Conservation (phyloP, 1,284 basidiomycete species). For the Coniferiporia sulphurascens region DNA sequence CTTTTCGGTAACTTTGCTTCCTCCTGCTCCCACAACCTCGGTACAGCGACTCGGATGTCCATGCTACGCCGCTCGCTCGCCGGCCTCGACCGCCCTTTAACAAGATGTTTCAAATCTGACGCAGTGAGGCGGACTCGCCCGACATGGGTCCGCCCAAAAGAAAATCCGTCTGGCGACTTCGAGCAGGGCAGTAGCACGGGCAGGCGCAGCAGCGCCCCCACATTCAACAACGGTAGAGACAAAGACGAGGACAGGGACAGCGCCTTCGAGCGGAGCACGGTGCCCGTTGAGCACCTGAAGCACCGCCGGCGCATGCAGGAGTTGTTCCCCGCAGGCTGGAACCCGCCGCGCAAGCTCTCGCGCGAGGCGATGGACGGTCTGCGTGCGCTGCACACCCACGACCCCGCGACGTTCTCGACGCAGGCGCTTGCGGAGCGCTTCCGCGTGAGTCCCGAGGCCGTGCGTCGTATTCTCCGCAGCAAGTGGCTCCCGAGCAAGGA, state of each 20-base stretch:
- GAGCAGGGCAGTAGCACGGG: neutral
- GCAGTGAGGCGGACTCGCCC: neutral
- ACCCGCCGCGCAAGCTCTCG: slow-evolving; percentile 83
- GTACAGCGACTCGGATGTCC: neutral
- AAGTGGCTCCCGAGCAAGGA: slow-evolving; percentile 68
- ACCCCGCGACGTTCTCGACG: slow-evolving; percentile 68
- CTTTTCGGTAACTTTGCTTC: neutral
- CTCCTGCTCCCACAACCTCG: neutral
- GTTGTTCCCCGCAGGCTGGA: slow-evolving; percentile 76
- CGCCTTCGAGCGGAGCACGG: neutral
- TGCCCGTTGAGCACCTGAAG: slow-evolving; percentile 35
- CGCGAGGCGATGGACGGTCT: slow-evolving; percentile 87
- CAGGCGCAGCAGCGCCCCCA: neutral
- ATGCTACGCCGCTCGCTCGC: slow-evolving; percentile 1
- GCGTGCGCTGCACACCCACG: slow-evolving; percentile 63
- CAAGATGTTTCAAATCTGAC: neutral
- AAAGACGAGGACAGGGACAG: neutral
- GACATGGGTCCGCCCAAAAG: neutral
- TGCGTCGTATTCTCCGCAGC: slow-evolving; percentile 79
- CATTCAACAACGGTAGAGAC: too few species aligned
- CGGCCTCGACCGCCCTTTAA: neutral
- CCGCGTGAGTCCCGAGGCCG: slow-evolving; percentile 81
- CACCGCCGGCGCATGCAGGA: slow-evolving; percentile 57
- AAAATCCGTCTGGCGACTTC: neutral
- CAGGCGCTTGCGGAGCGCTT: slow-evolving; percentile 75